Conservation (phyloP, 805 yeast genomes). For the Candida endomychidarum region DNA sequence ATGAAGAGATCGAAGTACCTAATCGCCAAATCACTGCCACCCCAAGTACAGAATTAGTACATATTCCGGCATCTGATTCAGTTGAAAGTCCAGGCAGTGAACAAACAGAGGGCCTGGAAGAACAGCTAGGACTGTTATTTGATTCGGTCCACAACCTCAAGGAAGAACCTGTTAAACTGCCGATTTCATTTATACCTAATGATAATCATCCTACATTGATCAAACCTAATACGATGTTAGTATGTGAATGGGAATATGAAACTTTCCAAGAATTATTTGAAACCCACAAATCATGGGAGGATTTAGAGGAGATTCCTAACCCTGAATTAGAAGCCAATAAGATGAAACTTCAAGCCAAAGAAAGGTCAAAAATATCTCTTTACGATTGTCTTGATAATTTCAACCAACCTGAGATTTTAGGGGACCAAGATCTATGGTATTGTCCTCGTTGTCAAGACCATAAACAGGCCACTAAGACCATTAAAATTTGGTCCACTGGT, state of each 20-base stretch:
- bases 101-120: slow-evolving; percentile 13
- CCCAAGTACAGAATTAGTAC: slow-evolving; percentile 7
- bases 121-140: slow-evolving; percentile 19
- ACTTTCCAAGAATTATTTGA: slow-evolving; percentile 53
- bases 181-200: neutral
- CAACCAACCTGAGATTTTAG: slow-evolving; percentile 78
- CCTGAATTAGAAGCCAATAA: slow-evolving; percentile 53
- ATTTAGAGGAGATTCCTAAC: slow-evolving; percentile 43
- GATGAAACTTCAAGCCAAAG: slow-evolving; percentile 31
- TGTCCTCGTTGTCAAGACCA: slow-evolving; percentile 90
- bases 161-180: slow-evolving; percentile 8
- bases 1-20: slow-evolving; percentile 4
- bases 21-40: slow-evolving; percentile 9
- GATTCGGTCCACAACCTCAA: slow-evolving; percentile 19
- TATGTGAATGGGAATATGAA: slow-evolving; percentile 67
- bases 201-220: slow-evolving; percentile 23
- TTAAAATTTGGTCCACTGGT: slow-evolving; percentile 92
- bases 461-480: slow-evolving; percentile 84
- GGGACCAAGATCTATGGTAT: slow-evolving; percentile 90
- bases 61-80: slow-evolving; percentile 8
- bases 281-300: slow-evolving; percentile 57
- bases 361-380: slow-evolving; percentile 49
- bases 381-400: slow-evolving; percentile 75
- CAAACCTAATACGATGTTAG: slow-evolving; percentile 27
- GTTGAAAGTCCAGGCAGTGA: slow-evolving; percentile 7